Base-by-base conservation (phyloP, 2,329 filamentous ascomycete species). In the Chaetomium olivaceum region DNA sequence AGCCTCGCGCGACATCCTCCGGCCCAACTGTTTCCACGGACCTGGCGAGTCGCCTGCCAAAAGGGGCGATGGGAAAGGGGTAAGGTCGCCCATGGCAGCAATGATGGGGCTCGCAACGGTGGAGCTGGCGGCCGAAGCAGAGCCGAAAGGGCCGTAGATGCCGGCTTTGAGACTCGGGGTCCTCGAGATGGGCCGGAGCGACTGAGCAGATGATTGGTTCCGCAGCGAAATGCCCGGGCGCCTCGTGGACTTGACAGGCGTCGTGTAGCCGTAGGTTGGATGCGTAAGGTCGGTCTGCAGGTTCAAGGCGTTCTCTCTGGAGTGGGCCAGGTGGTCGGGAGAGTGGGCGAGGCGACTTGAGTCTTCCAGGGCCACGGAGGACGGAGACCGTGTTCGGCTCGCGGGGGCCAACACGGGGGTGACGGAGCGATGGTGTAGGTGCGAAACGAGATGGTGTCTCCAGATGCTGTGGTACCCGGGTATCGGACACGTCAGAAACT, bases 21-120 rank as follows among this genome's bases (percentile, higher is more conserved):
- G 76, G 62, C 76, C 76, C 63, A 87, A 76, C 74, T 80, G 81
- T 75, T 82, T 87, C 89, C 89, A 88, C 25, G 88, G 87, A 29
- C 88, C 87, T 14, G 88, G 86, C 1, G 89, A 90, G 71, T 89
- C 87, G 68, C 80, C 81, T 4, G 82, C 82, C 72, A 90, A 82
- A 55, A 93, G 82, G 4, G 91, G 91, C 25, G 91, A 94, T 2
- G 91, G 91, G 39, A 95, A 79, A 63, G 91, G 91, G 3, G 91
- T 94, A 68, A 95, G 80, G 75, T 92, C 89, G 67, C 88, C 87
- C 87, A 93, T 89, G 55, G 90, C 90, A 66, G 87, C 85, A 62
- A 93, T 86, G 69, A 91, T 85, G 3, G 91, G 91, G 63, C 90
- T 93, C 7, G 90, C 86, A n/a, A 90, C 82, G 33, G 84, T 80